Evolutionary conservation across 1,139 yeast genomes (phyloP).

Genomic region (Magnusiomyces clavatus): DNA sequence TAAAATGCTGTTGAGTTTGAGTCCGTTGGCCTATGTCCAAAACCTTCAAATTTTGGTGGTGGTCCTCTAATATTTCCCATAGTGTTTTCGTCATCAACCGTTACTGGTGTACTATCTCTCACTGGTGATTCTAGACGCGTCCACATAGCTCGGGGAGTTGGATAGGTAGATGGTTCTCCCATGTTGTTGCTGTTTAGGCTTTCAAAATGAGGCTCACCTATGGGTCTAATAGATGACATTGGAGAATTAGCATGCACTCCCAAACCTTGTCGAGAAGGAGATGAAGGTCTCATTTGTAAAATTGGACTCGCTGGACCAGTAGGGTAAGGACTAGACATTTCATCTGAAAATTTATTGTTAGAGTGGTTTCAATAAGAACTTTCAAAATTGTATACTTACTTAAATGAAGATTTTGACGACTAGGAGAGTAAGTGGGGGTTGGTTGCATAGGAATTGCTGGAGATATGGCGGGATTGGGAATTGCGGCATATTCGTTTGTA

Average conservation of each 20-base stretch:
- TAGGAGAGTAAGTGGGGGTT: conserved; percentile 19
- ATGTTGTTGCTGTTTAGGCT: conserved; percentile 9
- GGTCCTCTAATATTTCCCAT: conserved; percentile 1
- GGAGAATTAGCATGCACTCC: too few species aligned
- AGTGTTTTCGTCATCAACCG: conserved; percentile 15
- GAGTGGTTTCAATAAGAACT: neutral
- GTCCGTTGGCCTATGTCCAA: neutral
- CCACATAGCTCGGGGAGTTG: conserved; percentile 24
- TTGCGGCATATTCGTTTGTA: neutral
- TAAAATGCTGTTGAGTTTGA: neutral
- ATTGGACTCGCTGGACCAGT: neutral
- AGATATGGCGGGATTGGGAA: conserved; percentile 7
- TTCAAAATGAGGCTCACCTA: conserved; percentile 14
- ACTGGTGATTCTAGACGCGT: conserved; percentile 27
- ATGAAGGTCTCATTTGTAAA: neutral
- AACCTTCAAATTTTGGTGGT: conserved; percentile 1
- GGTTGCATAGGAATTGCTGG: conserved; percentile 11
- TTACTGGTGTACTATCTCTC: conserved; percentile 22
- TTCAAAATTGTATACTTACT: conserved; percentile 15
- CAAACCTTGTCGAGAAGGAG: neutral
- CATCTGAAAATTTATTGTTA: conserved; percentile 2
- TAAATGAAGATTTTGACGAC: conserved; percentile 20
- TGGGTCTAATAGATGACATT: conserved; percentile 8
- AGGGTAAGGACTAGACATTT: neutral
- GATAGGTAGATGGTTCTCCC: neutral